Evolutionary conservation across 1,284 basidiomycete genomes (phyloP), one percentile per base, ranked within the genome.

Genomic region (Rhodotorula sp.): DNA sequence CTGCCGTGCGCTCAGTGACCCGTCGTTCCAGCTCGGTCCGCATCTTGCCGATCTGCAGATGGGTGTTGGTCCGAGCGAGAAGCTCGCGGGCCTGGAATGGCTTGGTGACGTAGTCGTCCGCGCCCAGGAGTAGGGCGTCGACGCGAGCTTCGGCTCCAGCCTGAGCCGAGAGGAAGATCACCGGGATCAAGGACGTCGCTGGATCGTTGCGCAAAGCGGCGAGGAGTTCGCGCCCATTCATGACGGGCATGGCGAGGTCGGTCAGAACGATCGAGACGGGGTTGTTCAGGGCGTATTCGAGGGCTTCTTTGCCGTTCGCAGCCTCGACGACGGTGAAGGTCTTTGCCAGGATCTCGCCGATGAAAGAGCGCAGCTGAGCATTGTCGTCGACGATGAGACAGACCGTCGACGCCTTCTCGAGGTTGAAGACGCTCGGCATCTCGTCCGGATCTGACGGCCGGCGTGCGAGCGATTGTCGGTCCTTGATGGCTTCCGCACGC

Each of bases 41-140:
- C 73, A 80, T 79, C 43, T 69, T 64, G 14, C 74, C 76, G 29
- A 79, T 69, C 62, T 80, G 78, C 1, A 80, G 68, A 64, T 79
- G 78, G 10, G 72, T 73, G 56, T 76, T 67, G 6, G 77, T 75
- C 6, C 79, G 71, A 4, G 77, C 74, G 21, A 79, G 58, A 2
- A 80, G 73, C 59, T 80, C 79, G 23, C 77, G 76, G 6, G 74
- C 72, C 47, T 78, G 76, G 68, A 80, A 80, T 2, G 79, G 79
- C 65, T 80, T 79, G 60, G 67, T 63, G 26, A 78, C 66, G 69
- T 76, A 73, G 68, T 78, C 78, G 62, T 79, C 79, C 0, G 76
- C 72, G 20, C 79, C 79, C 10, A 68, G 68, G 10, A 73, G 68
- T 16, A 80, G 75, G 14, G 76, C 77, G 31, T 79, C 78, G 5